These are phyloP conservation scores for Spergularia bocconei DNA, from an alignment of 148 eudicot species.

Conservation along the genomic window DNA sequence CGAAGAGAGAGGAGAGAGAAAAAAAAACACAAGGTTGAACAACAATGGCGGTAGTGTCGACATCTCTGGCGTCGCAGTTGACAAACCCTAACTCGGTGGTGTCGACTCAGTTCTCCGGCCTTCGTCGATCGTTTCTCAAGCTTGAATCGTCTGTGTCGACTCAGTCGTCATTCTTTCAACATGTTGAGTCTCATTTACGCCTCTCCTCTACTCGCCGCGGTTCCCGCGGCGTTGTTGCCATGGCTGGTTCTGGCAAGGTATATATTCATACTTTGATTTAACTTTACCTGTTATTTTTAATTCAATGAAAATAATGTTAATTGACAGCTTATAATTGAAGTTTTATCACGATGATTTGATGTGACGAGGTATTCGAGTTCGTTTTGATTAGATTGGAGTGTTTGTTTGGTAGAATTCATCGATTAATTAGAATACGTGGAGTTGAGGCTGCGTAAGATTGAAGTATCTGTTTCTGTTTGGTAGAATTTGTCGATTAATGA, in stretches of 20 bases:
- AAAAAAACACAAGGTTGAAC: slow-evolving; percentile 8
- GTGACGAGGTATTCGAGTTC: too few species aligned
- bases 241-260: slow-evolving; percentile 86
- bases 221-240: slow-evolving; percentile 56
- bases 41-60: slow-evolving; percentile 57
- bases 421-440: neutral
- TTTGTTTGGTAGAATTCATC: neutral
- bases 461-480: too few species aligned
- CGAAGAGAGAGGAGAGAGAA: slow-evolving; percentile 15
- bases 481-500: neutral
- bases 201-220: slow-evolving; percentile 48
- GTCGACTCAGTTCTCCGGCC: slow-evolving; percentile 51
- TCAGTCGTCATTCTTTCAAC: slow-evolving; percentile 43
- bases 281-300: neutral
- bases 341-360: too few species aligned
- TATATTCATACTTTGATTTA: neutral
- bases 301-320: neutral
- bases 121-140: slow-evolving; percentile 50
- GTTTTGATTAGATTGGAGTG: too few species aligned
- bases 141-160: slow-evolving; percentile 40
- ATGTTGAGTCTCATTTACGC: slow-evolving; percentile 55
- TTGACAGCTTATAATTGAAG: too few species aligned
- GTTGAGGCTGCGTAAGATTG: neutral
- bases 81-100: slow-evolving; percentile 40
- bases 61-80: slow-evolving; percentile 49